Evolutionary conservation across 305 asterid species (phyloP), one percentile per base, ranked within the genome.

Genomic region (Fraxinus baroniana): DNA sequence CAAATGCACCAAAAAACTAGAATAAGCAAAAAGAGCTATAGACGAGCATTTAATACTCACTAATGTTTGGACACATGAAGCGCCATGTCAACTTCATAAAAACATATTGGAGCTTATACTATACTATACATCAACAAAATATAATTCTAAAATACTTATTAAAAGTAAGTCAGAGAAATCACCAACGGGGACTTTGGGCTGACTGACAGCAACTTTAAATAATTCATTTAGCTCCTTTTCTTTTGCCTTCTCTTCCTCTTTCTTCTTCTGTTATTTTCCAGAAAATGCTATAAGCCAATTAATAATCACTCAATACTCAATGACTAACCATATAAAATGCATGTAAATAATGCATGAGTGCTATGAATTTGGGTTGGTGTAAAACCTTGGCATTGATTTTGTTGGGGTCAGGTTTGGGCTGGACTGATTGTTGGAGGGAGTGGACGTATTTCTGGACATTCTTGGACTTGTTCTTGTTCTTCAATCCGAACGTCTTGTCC

Each of bases 401-500:
- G 84, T 76, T 78, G 13, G 95, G 74, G 82, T 95, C 99, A 37
- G 91, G 86, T 81, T 87, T 94, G 37, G 97, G 97, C 87, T 90
- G 93, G 32, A 86, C 97, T 82, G 90, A 82, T 78, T 92, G 97
- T 79, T 92, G 79, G 84, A 95, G 90, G 32, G 96, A 89, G 71
- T 95, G 97, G 5, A 95, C 98, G 77, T 95, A 95, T 86, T 95
- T 95, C 93, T 95, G 99, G 8, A 95, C 99, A 86, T 88, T 90
- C 81, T 95, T 94, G 64, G 96, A 92, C 92, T 95, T 95, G 86
- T 91, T 95, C 79, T 95, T 95, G 76, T 95, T 95, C 94, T 95
- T 95, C 83, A 95, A 90, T 84, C 99, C 99, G 86, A 95, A 95
- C 22, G 99, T 95, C 88, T 95, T 95, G 97, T 95, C 99, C 89